These are phyloP conservation scores for Pharus latifolius DNA, from an alignment of 176 grass and related monocot species.

Conservation along the genomic window DNA sequence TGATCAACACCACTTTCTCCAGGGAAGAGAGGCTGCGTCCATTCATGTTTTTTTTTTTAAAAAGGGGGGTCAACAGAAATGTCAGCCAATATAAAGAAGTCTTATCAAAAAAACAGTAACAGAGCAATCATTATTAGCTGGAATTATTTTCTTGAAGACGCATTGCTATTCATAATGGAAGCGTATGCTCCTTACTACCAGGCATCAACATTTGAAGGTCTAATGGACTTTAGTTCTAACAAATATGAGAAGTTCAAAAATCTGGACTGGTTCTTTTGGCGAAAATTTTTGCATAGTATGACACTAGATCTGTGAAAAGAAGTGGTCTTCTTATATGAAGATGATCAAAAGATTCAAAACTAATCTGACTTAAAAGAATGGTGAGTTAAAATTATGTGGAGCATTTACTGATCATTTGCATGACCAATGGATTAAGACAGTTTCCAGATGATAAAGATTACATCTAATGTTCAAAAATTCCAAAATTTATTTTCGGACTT, in stretches of 20 bases:
- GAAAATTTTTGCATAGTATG: no score
- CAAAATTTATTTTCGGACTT: not conserved
- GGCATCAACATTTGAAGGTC: no score
- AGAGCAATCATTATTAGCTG: not conserved
- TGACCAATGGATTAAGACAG: not conserved
- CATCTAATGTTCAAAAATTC: not conserved
- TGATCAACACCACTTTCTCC: constrained; percentile 95
- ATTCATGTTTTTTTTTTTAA: not conserved
- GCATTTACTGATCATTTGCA: not conserved
- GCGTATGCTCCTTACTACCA: no score
- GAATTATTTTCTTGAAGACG: no score
- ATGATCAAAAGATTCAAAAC: not conserved
- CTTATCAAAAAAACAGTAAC: not conserved
- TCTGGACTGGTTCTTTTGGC: no score
- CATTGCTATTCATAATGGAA: no score
- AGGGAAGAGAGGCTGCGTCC: constrained; percentile 79
- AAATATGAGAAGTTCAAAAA: no score
- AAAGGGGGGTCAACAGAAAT: not conserved
- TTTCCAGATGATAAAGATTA: not conserved
- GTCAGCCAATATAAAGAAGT: not conserved
- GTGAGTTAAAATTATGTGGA: not conserved
- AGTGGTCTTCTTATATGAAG: not conserved
- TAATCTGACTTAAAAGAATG: not conserved
- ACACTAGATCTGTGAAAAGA: not conserved
- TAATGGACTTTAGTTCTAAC: no score